phyloP scores from a whole-genome alignment of 148 eudicot genomes.

The Tetragonia tetragonoides region DNA sequence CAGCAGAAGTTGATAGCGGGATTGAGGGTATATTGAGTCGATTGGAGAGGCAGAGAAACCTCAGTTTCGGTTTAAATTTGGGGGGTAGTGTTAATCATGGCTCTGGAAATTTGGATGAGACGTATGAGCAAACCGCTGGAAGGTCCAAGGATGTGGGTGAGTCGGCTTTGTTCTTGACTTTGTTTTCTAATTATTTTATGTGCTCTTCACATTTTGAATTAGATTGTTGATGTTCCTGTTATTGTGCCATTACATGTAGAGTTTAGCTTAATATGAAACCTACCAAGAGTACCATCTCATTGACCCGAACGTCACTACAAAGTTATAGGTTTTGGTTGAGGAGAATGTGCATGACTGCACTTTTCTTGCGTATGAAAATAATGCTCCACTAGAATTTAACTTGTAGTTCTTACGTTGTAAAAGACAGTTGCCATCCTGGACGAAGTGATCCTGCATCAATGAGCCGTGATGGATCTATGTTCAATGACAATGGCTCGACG shows the following conservation, averaged over 20 bases:
- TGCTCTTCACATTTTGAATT: not conserved
- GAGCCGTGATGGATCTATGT: constrained; percentile 19
- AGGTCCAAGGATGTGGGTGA: constrained; percentile 41
- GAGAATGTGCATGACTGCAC: not conserved
- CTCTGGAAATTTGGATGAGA: constrained; percentile 13
- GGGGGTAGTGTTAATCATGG: constrained; percentile 24
- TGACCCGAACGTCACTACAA: not conserved
- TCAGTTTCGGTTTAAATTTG: constrained; percentile 43
- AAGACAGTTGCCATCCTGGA: constrained; percentile 50
- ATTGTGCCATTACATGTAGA: not conserved
- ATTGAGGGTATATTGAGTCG: constrained; percentile 71
- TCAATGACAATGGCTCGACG: constrained; percentile 26
- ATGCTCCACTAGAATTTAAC: constrained; percentile 16
- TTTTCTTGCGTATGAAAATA: not conserved
- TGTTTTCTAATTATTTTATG: not conserved
- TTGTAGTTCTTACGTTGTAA: constrained; percentile 36
- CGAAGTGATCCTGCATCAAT: constrained; percentile 26
- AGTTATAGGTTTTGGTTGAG: not conserved
- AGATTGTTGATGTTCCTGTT: not conserved
- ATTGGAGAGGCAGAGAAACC: constrained; percentile 62
- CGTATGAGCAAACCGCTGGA: constrained; percentile 16
- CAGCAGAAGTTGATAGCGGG: constrained; percentile 43
- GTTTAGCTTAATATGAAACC: not conserved
- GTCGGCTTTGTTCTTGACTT: constrained; percentile 27
- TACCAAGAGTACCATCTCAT: too few species aligned